Evolutionary conservation across 805 yeast genomes (phyloP).

Genomic region (Wickerhamomyces strasburgensis): DNA sequence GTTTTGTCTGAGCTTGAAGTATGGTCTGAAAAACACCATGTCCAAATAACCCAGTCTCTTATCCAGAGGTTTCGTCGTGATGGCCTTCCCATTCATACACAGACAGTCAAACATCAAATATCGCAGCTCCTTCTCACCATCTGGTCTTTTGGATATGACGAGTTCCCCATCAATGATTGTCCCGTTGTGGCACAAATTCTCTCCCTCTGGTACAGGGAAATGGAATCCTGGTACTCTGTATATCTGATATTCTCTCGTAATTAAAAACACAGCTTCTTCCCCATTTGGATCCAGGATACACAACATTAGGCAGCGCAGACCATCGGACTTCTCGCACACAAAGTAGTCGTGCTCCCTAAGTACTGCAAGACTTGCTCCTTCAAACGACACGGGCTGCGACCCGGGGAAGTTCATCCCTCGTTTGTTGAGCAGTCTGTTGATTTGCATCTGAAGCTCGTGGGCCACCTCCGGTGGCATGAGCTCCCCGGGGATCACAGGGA

Average conservation of each 20-base stretch:
- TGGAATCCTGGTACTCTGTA: slow-evolving; percentile 77
- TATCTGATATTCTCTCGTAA: slow-evolving; percentile 86
- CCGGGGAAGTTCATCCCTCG: slow-evolving; percentile 71
- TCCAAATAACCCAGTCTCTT: slow-evolving; percentile 85
- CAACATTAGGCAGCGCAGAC: slow-evolving; percentile 76
- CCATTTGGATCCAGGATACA: slow-evolving; percentile 59
- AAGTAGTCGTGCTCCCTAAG: slow-evolving; percentile 71
- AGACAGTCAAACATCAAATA: slow-evolving; percentile 90
- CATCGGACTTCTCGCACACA: slow-evolving; percentile 96
- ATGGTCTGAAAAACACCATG: slow-evolving; percentile 77
- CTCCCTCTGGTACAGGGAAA: slow-evolving; percentile 58
- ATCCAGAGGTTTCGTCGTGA: slow-evolving; percentile 66
- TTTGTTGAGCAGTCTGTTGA: slow-evolving; percentile 56
- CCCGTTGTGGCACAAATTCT: slow-evolving; percentile 70
- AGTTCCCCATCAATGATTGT: slow-evolving; percentile 93
- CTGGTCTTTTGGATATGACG: slow-evolving; percentile 62
- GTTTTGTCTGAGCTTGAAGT: slow-evolving; percentile 57
- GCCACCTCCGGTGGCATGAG: slow-evolving; percentile 69
- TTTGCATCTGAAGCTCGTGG: slow-evolving; percentile 59
- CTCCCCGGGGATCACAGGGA: slow-evolving; percentile 86
- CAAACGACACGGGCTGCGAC: slow-evolving; percentile 92
- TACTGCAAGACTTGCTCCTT: slow-evolving; percentile 65
- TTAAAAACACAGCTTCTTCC: slow-evolving; percentile 84
- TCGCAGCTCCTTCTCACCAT: slow-evolving; percentile 59
- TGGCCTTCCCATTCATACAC: slow-evolving; percentile 69